phyloP scores from a whole-genome alignment of 352 stramenopile genomes.

The Phytophthora rubi region DNA sequence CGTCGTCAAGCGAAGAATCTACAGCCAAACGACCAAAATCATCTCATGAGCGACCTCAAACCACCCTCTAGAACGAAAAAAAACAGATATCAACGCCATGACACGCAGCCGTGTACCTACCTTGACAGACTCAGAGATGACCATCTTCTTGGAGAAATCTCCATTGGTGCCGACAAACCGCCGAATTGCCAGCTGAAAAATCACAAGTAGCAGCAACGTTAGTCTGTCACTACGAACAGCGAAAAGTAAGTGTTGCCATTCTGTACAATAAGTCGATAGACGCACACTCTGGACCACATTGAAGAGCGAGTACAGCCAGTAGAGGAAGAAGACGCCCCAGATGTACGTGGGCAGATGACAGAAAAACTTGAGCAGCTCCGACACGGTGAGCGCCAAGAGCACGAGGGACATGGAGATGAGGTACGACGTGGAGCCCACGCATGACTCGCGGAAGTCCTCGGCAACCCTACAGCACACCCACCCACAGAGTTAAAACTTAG shows the following conservation, averaged over 20 bases:
- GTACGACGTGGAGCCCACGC: constrained; percentile 81
- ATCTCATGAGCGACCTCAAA: background rate
- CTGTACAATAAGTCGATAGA: constrained; percentile 1
- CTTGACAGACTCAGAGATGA: constrained; percentile 91
- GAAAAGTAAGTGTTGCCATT: background rate
- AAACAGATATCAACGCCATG: background rate
- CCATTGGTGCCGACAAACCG: constrained; percentile 81
- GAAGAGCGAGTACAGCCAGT: constrained; percentile 91
- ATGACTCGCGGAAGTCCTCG: constrained; percentile 83
- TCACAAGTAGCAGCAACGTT: constrained; percentile 1
- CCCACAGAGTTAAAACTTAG: background rate
- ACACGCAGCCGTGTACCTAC: constrained; percentile 48
- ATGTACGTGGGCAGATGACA: constrained; percentile 84
- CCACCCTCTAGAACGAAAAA: background rate
- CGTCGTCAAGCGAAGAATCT: constrained; percentile 81
- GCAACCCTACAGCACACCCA: constrained; percentile 51
- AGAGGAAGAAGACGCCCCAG: constrained; percentile 89
- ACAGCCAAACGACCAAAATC: background rate
- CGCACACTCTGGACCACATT: constrained; percentile 87
- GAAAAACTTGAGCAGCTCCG: constrained; percentile 68
- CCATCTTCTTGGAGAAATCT: constrained; percentile 88
- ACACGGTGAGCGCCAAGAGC: constrained; percentile 61
- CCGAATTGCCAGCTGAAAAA: constrained; percentile 69
- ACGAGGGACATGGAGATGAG: constrained; percentile 86
- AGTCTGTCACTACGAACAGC: constrained; percentile 1